These are phyloP conservation scores for Iris pallida DNA, from an alignment of 116 monocot species.

Conservation along the genomic window DNA sequence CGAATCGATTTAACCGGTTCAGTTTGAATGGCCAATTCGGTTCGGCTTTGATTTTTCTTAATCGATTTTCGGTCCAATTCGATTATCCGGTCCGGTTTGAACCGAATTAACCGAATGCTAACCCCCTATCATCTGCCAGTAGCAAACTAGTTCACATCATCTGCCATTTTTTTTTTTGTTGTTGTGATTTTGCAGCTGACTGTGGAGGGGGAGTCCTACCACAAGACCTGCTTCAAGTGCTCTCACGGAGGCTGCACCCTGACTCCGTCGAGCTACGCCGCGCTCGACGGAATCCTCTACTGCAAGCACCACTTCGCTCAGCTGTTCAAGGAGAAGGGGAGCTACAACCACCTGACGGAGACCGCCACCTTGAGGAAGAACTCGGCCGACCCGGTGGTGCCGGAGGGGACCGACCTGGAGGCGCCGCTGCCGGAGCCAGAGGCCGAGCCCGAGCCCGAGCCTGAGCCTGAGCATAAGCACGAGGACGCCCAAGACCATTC, in stretches of 20 bases:
- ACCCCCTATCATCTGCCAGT: no score
- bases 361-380: slow-evolving; percentile 21
- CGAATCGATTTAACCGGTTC: no score
- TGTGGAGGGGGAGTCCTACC: slow-evolving; percentile 49
- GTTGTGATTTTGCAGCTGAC: slow-evolving; percentile 25
- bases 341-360: slow-evolving; percentile 44
- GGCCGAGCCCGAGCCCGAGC: neutral
- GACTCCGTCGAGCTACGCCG: slow-evolving; percentile 47
- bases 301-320: slow-evolving; percentile 65
- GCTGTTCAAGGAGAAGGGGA: slow-evolving; percentile 70
- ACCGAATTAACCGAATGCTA: no score
- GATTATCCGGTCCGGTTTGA: no score
- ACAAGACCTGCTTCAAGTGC: slow-evolving; percentile 62
- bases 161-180: neutral
- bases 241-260: slow-evolving; percentile 47
- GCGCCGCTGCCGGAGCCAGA: neutral
- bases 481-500: neutral
- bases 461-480: neutral
- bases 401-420: neutral
- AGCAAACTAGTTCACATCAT: neutral
- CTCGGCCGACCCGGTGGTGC: slow-evolving; percentile 9
- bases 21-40: no score
- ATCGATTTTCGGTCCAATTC: no score
- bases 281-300: slow-evolving; percentile 55
- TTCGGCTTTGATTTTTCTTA: no score